These are phyloP conservation scores for Pelargonium myrrhifolium DNA, from an alignment of 441 rosid species.

Conservation along the genomic window DNA sequence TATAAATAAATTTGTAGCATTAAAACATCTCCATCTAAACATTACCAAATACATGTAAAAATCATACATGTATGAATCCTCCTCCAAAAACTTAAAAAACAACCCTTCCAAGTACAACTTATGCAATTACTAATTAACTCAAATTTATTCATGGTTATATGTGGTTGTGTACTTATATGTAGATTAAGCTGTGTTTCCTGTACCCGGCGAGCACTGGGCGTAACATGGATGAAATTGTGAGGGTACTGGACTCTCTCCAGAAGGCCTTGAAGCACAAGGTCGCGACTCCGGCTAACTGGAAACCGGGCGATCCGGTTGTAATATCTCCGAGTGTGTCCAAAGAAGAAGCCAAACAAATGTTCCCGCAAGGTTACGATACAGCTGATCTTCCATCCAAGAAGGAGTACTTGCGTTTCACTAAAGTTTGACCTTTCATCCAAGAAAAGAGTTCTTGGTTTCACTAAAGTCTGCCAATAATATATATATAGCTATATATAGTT, in stretches of 20 bases:
- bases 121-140: too few relatives aligned
- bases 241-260: slow-evolving; percentile 62
- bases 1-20: too few relatives aligned
- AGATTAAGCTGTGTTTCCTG: slow-evolving; percentile 73
- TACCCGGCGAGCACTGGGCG: slow-evolving; percentile 67
- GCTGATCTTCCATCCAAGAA: slow-evolving; percentile 58
- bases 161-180: not conserved
- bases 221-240: slow-evolving; percentile 75
- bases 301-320: slow-evolving; percentile 58
- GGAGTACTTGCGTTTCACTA: slow-evolving; percentile 46
- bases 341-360: slow-evolving; percentile 55
- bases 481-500: too few relatives aligned
- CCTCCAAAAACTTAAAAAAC: too few relatives aligned
- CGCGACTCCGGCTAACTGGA: slow-evolving; percentile 75
- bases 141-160: too few relatives aligned
- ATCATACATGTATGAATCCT: too few relatives aligned
- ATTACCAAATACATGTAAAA: too few relatives aligned
- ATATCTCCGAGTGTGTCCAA: slow-evolving; percentile 44
- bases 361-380: slow-evolving; percentile 54
- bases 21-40: too few relatives aligned
- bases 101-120: too few relatives aligned
- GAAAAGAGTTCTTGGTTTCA: too few relatives aligned
- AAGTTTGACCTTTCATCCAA: slow-evolving; percentile 28
- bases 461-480: too few relatives aligned
- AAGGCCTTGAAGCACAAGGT: slow-evolving; percentile 43